These are phyloP conservation scores for Candida awuae DNA, from an alignment of 805 yeast species.

Conservation along the genomic window DNA sequence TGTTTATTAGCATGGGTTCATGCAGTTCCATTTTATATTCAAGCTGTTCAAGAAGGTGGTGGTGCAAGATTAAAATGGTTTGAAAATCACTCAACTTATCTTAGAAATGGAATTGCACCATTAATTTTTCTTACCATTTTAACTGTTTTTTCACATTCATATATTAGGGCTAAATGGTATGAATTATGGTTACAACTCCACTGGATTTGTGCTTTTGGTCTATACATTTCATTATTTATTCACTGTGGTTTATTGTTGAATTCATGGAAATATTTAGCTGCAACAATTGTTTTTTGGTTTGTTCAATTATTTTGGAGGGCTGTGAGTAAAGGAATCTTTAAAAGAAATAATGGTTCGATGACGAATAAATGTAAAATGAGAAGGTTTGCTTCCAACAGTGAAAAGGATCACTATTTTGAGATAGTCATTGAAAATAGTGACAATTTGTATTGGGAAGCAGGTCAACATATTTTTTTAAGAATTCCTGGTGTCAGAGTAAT, in stretches of 20 bases:
- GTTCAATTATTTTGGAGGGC: slow-evolving; percentile 41
- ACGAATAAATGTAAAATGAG: slow-evolving; percentile 17
- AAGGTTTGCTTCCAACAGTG: slow-evolving; percentile 29
- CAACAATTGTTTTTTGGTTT: slow-evolving; percentile 44
- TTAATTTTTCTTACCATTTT: slow-evolving; percentile 36
- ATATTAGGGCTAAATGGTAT: slow-evolving; percentile 34
- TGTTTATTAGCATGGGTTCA: slow-evolving; percentile 41
- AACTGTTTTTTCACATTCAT: slow-evolving; percentile 35
- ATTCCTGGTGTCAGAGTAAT: slow-evolving; percentile 36
- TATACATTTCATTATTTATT: slow-evolving; percentile 38
- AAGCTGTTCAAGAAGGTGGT: slow-evolving; percentile 43
- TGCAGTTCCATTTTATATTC: slow-evolving; percentile 42
- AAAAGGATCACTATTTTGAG: slow-evolving; percentile 30
- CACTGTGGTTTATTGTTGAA: slow-evolving; percentile 33
- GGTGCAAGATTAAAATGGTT: slow-evolving; percentile 17
- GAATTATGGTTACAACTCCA: slow-evolving; percentile 45
- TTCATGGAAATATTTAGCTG: slow-evolving; percentile 39
- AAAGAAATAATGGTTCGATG: slow-evolving; percentile 35
- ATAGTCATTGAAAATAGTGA: slow-evolving; percentile 27
- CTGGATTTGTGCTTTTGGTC: slow-evolving; percentile 46
- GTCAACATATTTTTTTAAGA: slow-evolving; percentile 48
- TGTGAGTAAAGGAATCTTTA: slow-evolving; percentile 37
- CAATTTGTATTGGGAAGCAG: slow-evolving; percentile 42
- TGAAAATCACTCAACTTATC: slow-evolving; percentile 21
- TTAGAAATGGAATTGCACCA: slow-evolving; percentile 41